Percentiles rank a stretch among this genome's conserved stretches.
Conservation (phyloP, 2,329 filamentous ascomycete species). For the Clarireedia hainanense region DNA sequence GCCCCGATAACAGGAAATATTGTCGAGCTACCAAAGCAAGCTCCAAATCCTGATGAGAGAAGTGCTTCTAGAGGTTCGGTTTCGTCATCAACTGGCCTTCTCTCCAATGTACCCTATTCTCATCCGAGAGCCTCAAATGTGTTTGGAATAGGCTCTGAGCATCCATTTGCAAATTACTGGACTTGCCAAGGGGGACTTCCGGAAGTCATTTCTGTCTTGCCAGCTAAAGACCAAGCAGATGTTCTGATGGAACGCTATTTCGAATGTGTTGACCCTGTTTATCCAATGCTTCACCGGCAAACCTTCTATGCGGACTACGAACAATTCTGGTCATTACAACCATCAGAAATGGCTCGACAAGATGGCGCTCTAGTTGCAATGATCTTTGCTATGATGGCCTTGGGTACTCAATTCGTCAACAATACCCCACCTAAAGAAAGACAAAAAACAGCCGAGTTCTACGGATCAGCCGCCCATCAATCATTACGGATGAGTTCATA, state of each 20-base stretch:
- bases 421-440: conserved; percentile 48
- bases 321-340: conserved; percentile 61
- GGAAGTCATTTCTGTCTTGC: conserved; percentile 68
- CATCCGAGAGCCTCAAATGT: conserved; percentile 65
- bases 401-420: conserved; percentile 68
- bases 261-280: conserved; percentile 69
- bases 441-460: conserved; percentile 73
- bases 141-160: conserved; percentile 72
- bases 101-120: conserved; percentile 68
- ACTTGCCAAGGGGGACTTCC: conserved; percentile 67
- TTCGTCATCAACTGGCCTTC: conserved; percentile 44
- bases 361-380: conserved; percentile 66
- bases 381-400: conserved; percentile 68
- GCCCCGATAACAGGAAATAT: conserved; percentile 12
- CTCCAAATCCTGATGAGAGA: conserved; percentile 17
- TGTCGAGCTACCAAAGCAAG: conserved; percentile 19
- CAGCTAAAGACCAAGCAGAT: conserved; percentile 68
- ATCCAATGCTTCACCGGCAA: conserved; percentile 70
- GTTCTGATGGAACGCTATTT: conserved; percentile 58
- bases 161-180: conserved; percentile 81
- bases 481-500: conserved; percentile 69
- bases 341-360: conserved; percentile 47
- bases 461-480: conserved; percentile 72
- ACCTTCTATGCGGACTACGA: conserved; percentile 74
- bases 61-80: conserved; percentile 22